Base-by-base conservation (phyloP, 116 monocot species). In the Dioscorea cayenensis region DNA sequence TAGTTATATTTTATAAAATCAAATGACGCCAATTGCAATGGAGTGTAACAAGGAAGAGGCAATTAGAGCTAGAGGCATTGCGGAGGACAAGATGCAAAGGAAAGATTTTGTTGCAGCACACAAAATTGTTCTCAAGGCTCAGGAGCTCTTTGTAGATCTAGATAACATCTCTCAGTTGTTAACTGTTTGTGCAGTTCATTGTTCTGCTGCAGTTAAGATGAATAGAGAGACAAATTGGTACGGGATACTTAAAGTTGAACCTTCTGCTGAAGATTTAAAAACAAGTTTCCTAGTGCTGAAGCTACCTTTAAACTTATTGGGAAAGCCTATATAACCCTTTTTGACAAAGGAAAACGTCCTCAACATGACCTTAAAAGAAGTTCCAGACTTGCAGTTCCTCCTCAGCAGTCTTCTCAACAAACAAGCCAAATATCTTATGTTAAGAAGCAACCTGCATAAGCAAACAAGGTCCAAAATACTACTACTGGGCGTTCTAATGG, bases 1-100 rank as follows among this genome's bases (percentile, higher is more conserved):
- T n/a, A n/a, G 55, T 55, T 55, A 16, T 55, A 55, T 55, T 55
- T 55, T 16, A 2, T n/a, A 55, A 2, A 55, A 55, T 1, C 55
- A 18, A n/a, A 43, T 6, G 6, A 43, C 43, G 11, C 8, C 49
- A 27, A 48, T 62, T 22, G 12, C 32, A 38, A 91, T 91, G 91
- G 91, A 91, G 67, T 91, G 87, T 68, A 91, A 91, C 70, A 91
- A 83, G 68, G 78, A 91, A 14, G 91, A 91, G 63, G 91, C 87
- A 22, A 49, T 72, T 32, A 80, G 83, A 58, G 91, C 87, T 11
- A 85, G 71, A 63, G 63, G 20, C 66, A 69, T 91, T 80, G 87
- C 91, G 72, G 87, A 87, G 66, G 83, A 68, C 28, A 91, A 81
- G 64, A 81, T 91, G 83, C 80, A 85, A 61, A 58, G 18, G 19